These are phyloP conservation scores for Paraphysoderma sedebokerense DNA, from an alignment of 371 early-diverging fungal species.

Conservation along the genomic window DNA sequence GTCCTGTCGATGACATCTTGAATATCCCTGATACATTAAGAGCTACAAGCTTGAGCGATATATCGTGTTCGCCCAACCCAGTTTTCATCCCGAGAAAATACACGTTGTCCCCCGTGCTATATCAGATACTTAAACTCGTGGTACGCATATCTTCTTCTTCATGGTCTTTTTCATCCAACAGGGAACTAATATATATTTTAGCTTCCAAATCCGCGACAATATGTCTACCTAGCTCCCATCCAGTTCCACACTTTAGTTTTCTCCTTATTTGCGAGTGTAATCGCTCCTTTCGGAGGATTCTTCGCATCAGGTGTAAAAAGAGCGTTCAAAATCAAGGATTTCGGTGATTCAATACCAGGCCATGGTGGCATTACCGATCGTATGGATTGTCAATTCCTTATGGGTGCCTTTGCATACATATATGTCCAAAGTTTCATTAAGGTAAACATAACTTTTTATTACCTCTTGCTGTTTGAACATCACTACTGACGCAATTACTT, in stretches of 20 bases:
- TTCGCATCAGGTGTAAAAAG: constrained; percentile 97
- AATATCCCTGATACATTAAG: no score
- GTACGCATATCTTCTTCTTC: constrained; percentile 5
- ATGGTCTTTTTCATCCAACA: no score
- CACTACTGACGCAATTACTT: no score
- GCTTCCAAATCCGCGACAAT: constrained; percentile 5
- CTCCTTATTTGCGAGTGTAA: constrained; percentile 86
- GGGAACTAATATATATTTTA: constrained; percentile 1
- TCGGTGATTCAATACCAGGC: constrained; percentile 93
- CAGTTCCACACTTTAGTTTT: constrained; percentile 79
- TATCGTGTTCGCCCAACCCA: constrained; percentile 44
- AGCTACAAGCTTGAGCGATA: constrained; percentile 26
- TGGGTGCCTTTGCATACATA: constrained; percentile 7
- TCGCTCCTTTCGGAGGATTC: constrained; percentile 99
- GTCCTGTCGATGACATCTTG: constrained; percentile 65
- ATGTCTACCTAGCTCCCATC: constrained; percentile 51
- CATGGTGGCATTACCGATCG: constrained; percentile 98
- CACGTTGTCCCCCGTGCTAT: constrained; percentile 23
- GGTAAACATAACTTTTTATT: no score
- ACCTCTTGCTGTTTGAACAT: no score
- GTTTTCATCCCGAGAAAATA: constrained; percentile 41
- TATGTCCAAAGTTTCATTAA: no score
- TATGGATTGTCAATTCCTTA: constrained; percentile 96
- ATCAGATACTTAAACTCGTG: constrained; percentile 18
- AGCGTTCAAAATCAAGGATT: constrained; percentile 97